phyloP scores from a whole-genome alignment of 2,329 filamentous ascomycete species.

The Lecanosticta acicola region DNA sequence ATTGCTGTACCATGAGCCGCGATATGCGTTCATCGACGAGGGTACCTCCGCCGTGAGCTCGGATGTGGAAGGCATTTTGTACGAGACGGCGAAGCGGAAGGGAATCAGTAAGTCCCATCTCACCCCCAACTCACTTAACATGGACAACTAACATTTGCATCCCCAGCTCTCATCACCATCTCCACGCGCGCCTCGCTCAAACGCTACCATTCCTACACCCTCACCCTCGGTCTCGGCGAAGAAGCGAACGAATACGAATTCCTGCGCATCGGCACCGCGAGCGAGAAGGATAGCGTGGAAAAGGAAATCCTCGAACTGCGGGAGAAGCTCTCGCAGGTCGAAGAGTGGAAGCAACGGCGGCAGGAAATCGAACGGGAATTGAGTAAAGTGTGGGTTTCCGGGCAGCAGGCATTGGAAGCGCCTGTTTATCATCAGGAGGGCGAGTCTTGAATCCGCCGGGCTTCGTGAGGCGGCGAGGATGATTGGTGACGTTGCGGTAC shows the following conservation, averaged over 20 bases:
- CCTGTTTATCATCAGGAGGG: slow-evolving; percentile 16
- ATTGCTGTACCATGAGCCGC: slow-evolving; percentile 87
- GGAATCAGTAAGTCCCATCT: slow-evolving; percentile 70
- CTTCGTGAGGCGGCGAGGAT: no score
- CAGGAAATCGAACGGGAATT: slow-evolving; percentile 81
- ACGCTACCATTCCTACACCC: slow-evolving; percentile 89
- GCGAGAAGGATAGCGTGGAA: slow-evolving; percentile 89
- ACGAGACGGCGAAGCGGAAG: slow-evolving; percentile 85
- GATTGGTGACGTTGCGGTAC: no score
- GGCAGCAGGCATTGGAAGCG: slow-evolving; percentile 26
- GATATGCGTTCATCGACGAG: slow-evolving; percentile 92
- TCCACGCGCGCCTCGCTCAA: slow-evolving; percentile 91
- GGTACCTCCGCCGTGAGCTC: slow-evolving; percentile 90
- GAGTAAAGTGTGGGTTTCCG: slow-evolving; percentile 55
- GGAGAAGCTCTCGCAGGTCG: slow-evolving; percentile 73
- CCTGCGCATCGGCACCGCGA: slow-evolving; percentile 85
- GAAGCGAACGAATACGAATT: slow-evolving; percentile 86
- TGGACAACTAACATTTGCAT: no score
- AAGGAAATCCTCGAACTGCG: slow-evolving; percentile 81
- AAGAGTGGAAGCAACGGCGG: slow-evolving; percentile 72
- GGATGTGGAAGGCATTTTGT: slow-evolving; percentile 89
- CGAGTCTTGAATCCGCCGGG: no score
- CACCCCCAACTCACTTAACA: slow-evolving; percentile 4
- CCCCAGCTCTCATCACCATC: slow-evolving; percentile 78
- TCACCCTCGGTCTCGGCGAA: slow-evolving; percentile 75